Evolutionary conservation across 2,329 filamentous ascomycete genomes (phyloP), one percentile per base, ranked within the genome.

Genomic region (Calonectria hawksworthii): DNA sequence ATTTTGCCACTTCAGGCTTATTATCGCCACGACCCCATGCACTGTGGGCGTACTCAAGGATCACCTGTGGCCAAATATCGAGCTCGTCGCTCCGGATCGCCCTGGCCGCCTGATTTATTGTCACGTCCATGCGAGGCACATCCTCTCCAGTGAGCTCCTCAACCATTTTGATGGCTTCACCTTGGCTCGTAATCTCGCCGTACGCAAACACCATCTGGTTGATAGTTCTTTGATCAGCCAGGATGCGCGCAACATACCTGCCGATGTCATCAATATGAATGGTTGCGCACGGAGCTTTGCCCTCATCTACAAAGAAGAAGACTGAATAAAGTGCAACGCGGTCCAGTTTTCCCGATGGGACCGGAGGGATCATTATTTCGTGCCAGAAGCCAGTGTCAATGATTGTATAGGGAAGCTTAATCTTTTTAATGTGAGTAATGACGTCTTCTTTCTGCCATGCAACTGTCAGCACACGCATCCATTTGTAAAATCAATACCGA

Each of bases 321-420:
- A 83, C 80, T 4, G 82, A 77, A 4, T 83, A 80, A 16, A n/a
- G 61, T 70, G 85, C 77, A 36, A 84, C 84, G 38, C 69, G 66
- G 34, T 78, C 73, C 11, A 74, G 23, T 1, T 74, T 78, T 1
- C 82, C 82, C 0, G 82, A 84, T 0, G 80, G 76, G 0, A 84
- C 61, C 3, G 52, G 59, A 0, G 83, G 82, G 4, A 81, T 21
- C 9, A 83, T 83, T 32, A 89, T 75, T 78, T 91, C 89, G 78
- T 90, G 89, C 90, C 90, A 92, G 83, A 84, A 91, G 26, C 90
- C 90, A 11, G 91, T 85, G 77, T 92, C 90, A 64, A 92, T 87
- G 78, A 90, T 84, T 5, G 90, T 92, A 81, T 89, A 92, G 0
- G 89, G 88, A 0, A 92, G 84, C 50, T 59, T 14, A 21, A 59